A percentile compares a stretch with the other conserved stretches of the same genome.
Evolutionary conservation across 164 flowering plant species (phyloP).

Genomic region (Akebia trifoliata): DNA sequence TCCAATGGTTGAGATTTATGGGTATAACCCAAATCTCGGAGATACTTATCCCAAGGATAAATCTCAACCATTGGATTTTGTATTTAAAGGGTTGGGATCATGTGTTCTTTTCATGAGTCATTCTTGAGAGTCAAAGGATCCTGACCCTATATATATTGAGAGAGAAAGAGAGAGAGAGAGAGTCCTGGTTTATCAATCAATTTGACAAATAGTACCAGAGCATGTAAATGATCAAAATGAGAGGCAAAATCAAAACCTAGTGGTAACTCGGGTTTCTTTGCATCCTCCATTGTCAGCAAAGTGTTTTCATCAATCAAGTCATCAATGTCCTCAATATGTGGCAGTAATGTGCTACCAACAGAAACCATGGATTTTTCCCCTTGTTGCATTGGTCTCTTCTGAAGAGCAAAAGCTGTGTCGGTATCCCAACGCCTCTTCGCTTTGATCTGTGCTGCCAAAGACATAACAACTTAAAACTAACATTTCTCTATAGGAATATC

Average conservation of each 20-base stretch:
- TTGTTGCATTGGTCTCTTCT: conserved; percentile 8
- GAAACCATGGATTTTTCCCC: conserved; percentile 11
- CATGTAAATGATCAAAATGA: background rate
- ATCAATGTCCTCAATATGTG: conserved; percentile 16
- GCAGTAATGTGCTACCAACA: conserved; percentile 8
- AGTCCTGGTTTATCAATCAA: too few species aligned
- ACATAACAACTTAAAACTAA: conserved; percentile 5
- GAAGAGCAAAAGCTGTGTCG: conserved; percentile 6
- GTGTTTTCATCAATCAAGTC: conserved; percentile 22
- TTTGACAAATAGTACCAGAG: too few species aligned
- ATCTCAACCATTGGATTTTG: too few species aligned
- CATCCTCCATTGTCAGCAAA: conserved; percentile 14
- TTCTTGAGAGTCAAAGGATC: too few species aligned
- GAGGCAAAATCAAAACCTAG: conserved; percentile 15
- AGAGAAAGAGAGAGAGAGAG: too few species aligned
- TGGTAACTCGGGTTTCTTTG: conserved; percentile 15
- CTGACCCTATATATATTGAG: too few species aligned
- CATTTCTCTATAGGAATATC: background rate
- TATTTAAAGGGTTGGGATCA: too few species aligned
- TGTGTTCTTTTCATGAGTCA: too few species aligned
- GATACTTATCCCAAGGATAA: too few species aligned
- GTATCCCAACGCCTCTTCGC: conserved; percentile 17
- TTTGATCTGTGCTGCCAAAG: conserved; percentile 20
- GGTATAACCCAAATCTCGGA: too few species aligned
- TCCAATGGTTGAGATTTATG: too few species aligned